Evolutionary conservation across 441 rosid genomes (phyloP), one percentile per base, ranked within the genome.

Genomic region (Metrosideros polymorpha): DNA sequence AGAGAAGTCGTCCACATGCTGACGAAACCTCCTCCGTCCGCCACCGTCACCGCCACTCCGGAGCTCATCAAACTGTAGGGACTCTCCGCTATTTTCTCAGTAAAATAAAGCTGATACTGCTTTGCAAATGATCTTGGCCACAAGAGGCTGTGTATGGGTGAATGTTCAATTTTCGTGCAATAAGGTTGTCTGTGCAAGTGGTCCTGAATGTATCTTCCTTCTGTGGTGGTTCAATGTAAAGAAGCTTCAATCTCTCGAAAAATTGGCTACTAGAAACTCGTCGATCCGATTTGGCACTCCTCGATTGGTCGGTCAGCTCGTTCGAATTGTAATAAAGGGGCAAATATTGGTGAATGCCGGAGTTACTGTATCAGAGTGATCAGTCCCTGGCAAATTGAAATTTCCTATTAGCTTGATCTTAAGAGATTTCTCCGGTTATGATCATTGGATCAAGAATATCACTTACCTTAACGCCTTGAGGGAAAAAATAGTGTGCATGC

Each of bases 1-100:
- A 94, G 99, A 84, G 97, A 95, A 89, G 98, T 96, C 45, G 99
- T 97, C 76, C 95, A 93, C 63, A 90, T 96, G 95, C 96, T 97
- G 63, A 89, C 94, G 15, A 94, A 93, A 57, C 93, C 91, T 59
- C 94, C 98, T 83, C 95, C 96, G 51, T 29, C 86, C 2, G 27
- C 66, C 49, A 32, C 30, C 3, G 54, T 25, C 5, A 91, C 87
- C 66, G 84, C 94, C 30, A 85, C 91, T 39, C 87, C 92, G 14
- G 90, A 88, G 87, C 90, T 94, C 52, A 84, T 93, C 82, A 50
- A 89, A 50, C 90, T 91, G 55, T 92, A 88, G 84, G 29, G 85
- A 12, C 13, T 30, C 47, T 10, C 47, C 79, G 45, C 79, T 10
- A 7, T 39, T 39, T 71, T 3, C 79, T 22, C 49, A 10, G 79